phyloP scores from a whole-genome alignment of 108 stramenopile species.

The Parmales sp. region DNA sequence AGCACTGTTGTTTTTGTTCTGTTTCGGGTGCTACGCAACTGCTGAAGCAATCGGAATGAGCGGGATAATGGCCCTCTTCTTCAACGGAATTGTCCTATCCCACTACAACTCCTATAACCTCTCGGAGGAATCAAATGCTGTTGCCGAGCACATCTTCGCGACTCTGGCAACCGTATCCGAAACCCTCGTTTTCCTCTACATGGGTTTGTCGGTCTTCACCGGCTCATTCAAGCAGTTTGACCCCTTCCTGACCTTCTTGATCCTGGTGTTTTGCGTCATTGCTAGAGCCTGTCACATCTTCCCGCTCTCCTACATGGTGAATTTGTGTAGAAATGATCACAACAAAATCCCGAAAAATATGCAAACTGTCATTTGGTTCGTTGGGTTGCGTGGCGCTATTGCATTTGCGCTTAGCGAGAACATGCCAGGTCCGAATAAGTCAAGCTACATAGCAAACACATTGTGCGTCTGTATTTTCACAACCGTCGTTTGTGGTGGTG shows the following conservation, averaged over 20 bases:
- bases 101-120: slow-evolving; percentile 96
- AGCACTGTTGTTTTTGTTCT: slow-evolving; percentile 79
- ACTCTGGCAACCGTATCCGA: slow-evolving; percentile 81
- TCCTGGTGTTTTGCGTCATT: slow-evolving; percentile 68
- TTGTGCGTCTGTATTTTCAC: slow-evolving; percentile 89
- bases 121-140: slow-evolving; percentile 61
- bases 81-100: slow-evolving; percentile 77
- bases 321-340: slow-evolving; percentile 48
- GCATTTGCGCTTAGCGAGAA: slow-evolving; percentile 84
- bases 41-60: slow-evolving; percentile 77
- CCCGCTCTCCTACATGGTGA: slow-evolving; percentile 74
- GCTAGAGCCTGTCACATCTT: slow-evolving; percentile 81
- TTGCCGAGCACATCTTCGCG: slow-evolving; percentile 84
- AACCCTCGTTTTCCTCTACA: slow-evolving; percentile 88
- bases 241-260: slow-evolving; percentile 57
- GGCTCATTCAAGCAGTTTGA: slow-evolving; percentile 66
- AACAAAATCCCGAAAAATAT: slow-evolving; percentile 55
- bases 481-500: slow-evolving; percentile 89
- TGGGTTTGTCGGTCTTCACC: slow-evolving; percentile 92
- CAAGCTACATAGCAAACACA: slow-evolving; percentile 77
- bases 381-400: slow-evolving; percentile 88
- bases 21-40: slow-evolving; percentile 83
- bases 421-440: slow-evolving; percentile 79
- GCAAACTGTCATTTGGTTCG: slow-evolving; percentile 93
- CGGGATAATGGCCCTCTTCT: slow-evolving; percentile 93